Percentiles rank a stretch among this genome's conserved stretches.
These are phyloP conservation scores for Daldinia vernicosa DNA, from an alignment of 495 filamentous ascomycete species.

Conservation along the genomic window DNA sequence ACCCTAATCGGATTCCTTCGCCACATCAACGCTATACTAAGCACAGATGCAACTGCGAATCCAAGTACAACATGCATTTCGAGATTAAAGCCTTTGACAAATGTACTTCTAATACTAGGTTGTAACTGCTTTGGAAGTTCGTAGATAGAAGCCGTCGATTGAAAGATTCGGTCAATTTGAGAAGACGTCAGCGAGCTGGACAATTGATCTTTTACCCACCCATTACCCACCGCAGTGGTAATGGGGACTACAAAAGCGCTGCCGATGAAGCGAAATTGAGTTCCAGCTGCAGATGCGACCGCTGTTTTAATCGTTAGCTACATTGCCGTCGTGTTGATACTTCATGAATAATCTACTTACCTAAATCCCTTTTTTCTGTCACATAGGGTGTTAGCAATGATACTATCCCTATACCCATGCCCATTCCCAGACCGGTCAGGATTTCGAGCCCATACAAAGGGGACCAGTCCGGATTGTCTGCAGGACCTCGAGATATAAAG, in stretches of 20 bases:
- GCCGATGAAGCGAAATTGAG: slow-evolving; percentile 27
- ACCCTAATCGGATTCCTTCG: neutral
- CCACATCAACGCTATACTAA: slow-evolving; percentile 5
- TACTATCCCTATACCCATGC: slow-evolving; percentile 8
- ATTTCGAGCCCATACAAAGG: slow-evolving; percentile 14
- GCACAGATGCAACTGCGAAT: slow-evolving; percentile 23
- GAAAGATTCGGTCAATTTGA: slow-evolving; percentile 20
- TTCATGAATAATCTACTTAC: slow-evolving; percentile 4
- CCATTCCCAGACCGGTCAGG: slow-evolving; percentile 10
- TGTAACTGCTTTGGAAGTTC: neutral
- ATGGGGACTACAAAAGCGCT: slow-evolving; percentile 18
- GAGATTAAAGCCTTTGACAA: slow-evolving; percentile 26
- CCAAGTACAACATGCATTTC: slow-evolving; percentile 31
- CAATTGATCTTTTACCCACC: slow-evolving; percentile 8
- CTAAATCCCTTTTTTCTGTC: slow-evolving; percentile 20
- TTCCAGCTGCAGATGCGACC: slow-evolving; percentile 14
- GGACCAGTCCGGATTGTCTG: slow-evolving; percentile 2
- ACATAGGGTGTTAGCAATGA: slow-evolving; percentile 20
- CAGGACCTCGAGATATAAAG: slow-evolving; percentile 3
- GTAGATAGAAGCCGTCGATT: slow-evolving; percentile 19
- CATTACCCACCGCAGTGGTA: slow-evolving; percentile 21
- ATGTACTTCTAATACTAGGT: slow-evolving; percentile 12
- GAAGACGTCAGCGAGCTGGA: slow-evolving; percentile 1
- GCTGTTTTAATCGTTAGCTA: slow-evolving; percentile 6
- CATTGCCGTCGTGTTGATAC: neutral